These are phyloP conservation scores for Penicillium expansum DNA, from an alignment of 2,329 filamentous ascomycete genomes.

Conservation along the genomic window DNA sequence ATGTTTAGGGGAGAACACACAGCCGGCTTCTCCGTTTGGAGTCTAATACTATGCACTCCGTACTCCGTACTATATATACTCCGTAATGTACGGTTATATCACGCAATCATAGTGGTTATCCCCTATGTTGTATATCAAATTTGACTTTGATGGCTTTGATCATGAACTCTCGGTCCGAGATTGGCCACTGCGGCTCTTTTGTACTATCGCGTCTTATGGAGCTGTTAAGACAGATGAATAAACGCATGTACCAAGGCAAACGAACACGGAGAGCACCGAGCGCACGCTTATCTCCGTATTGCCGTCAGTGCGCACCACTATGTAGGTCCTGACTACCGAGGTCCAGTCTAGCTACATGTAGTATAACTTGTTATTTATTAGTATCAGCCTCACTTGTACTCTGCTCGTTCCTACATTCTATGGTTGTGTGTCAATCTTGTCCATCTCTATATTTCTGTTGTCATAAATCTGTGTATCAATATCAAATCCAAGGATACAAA, in stretches of 20 bases:
- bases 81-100: no score
- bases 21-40: neutral
- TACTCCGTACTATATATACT: no score
- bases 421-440: neutral
- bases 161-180: neutral
- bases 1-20: neutral
- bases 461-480: neutral
- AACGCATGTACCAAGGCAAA: neutral
- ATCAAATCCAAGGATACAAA: neutral
- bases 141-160: neutral
- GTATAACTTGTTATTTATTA: neutral
- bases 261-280: neutral
- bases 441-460: no score
- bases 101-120: neutral
- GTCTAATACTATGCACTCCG: neutral
- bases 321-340: neutral
- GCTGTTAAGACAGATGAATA: neutral
- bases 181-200: conserved; percentile 2
- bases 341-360: neutral
- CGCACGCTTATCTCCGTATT: conserved; percentile 3
- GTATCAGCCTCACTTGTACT: neutral
- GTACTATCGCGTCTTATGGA: neutral
- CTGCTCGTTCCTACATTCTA: neutral
- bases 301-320: conserved; percentile 16
- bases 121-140: neutral